Percentiles rank a stretch among this genome's conserved stretches.
These are phyloP conservation scores for Gracilaria domingensis DNA, from an alignment of 23 red algal genomes.

Conservation along the genomic window DNA sequence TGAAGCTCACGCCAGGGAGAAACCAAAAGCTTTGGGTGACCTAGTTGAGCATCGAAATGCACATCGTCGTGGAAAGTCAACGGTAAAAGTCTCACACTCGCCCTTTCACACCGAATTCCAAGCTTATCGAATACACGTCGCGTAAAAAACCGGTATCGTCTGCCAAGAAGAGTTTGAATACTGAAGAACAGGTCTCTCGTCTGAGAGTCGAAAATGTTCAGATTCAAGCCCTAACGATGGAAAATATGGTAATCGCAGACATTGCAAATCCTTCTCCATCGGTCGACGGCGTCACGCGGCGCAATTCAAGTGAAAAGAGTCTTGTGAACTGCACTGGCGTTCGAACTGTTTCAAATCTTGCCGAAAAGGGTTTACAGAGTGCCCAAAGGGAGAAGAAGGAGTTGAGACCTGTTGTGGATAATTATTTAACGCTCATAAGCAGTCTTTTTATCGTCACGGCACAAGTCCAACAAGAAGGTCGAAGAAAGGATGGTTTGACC, in stretches of 20 bases:
- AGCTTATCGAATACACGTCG: background rate
- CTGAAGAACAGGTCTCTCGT: background rate
- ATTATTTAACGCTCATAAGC: background rate
- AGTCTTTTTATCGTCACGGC: background rate
- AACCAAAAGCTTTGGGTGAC: background rate
- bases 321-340: background rate
- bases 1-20: background rate
- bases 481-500: background rate
- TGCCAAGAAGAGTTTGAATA: background rate
- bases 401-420: background rate
- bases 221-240: background rate
- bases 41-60: background rate
- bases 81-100: slow-evolving; percentile 31
- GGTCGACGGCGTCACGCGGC: background rate
- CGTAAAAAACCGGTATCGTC: background rate
- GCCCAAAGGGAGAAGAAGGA: background rate
- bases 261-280: background rate
- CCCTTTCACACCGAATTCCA: slow-evolving; percentile 5
- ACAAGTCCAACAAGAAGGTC: background rate
- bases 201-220: background rate
- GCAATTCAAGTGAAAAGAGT: background rate
- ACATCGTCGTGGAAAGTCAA: background rate
- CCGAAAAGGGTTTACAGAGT: background rate
- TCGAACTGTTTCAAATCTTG: background rate
- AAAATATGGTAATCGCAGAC: background rate